phyloP scores from a whole-genome alignment of 768 basidiomycete species.

The Auricularia cornea region DNA sequence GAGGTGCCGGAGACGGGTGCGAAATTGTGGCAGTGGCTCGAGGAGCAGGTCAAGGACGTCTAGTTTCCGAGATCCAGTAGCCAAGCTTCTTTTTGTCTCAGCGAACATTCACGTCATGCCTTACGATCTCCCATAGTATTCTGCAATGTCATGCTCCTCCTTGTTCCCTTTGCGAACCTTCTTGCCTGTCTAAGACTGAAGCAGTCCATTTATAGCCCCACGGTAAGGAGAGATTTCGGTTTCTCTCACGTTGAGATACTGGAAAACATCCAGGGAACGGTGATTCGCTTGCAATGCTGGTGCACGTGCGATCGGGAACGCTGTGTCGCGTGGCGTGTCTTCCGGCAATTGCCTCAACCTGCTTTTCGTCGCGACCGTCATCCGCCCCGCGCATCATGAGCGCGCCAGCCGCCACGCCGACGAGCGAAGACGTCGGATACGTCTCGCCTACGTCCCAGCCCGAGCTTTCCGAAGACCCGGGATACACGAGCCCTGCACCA shows the following conservation, averaged over 20 bases:
- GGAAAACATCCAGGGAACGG: neutral
- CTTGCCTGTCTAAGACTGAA: too few species aligned
- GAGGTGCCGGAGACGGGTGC: slow-evolving; percentile 17
- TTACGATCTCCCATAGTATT: too few species aligned
- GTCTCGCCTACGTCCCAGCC: neutral
- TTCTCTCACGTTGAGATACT: too few species aligned
- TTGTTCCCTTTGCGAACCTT: too few species aligned
- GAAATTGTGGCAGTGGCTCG: slow-evolving; percentile 24
- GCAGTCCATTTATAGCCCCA: too few species aligned
- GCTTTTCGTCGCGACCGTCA: too few species aligned
- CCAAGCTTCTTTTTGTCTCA: too few species aligned
- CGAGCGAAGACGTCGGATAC: neutral
- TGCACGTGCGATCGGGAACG: neutral
- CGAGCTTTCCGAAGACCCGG: neutral
- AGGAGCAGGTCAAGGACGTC: slow-evolving; percentile 18
- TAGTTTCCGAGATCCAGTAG: too few species aligned
- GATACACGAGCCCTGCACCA: neutral
- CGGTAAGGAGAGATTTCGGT: too few species aligned
- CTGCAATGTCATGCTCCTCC: too few species aligned
- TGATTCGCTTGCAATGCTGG: neutral
- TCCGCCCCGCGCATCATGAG: neutral
- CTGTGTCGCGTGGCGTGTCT: neutral
- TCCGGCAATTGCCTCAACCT: neutral
- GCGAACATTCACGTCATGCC: too few species aligned
- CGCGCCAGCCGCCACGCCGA: neutral